A percentile compares a stretch with the other conserved stretches of the same genome.
phyloP scores from a whole-genome alignment of 2,329 filamentous ascomycete genomes.

The Diaporthe sp. region DNA sequence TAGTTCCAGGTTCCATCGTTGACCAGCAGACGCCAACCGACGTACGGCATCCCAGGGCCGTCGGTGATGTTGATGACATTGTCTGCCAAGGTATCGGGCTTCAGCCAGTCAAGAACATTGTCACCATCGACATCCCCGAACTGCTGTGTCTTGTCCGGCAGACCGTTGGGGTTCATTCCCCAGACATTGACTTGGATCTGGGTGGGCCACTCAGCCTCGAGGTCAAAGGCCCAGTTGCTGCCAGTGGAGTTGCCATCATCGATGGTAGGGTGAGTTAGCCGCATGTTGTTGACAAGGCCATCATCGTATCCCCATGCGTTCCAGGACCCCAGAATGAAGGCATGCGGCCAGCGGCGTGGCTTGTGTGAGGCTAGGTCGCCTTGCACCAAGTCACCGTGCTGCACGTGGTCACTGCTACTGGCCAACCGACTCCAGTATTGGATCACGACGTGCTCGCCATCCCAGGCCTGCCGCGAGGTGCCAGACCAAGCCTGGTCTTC shows the following conservation, averaged over 20 bases:
- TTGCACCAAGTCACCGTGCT: conserved; percentile 65
- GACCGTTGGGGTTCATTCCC: conserved; percentile 74
- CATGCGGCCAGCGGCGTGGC: conserved; percentile 69
- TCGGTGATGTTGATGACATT: conserved; percentile 69
- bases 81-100: conserved; percentile 66
- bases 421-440: conserved; percentile 73
- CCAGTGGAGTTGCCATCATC: conserved; percentile 48
- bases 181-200: conserved; percentile 74
- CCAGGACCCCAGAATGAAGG: conserved; percentile 72
- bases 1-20: conserved; percentile 68
- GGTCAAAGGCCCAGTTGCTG: conserved; percentile 68
- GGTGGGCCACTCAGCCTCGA: conserved; percentile 74
- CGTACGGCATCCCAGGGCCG: conserved; percentile 63
- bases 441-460: conserved; percentile 58
- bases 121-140: conserved; percentile 73
- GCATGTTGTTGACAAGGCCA: conserved; percentile 67
- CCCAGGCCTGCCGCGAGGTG: conserved; percentile 29
- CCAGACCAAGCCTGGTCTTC: conserved; percentile 69
- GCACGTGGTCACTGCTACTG: conserved; percentile 70
- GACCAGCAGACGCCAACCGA: conserved; percentile 66
- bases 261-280: conserved; percentile 47
- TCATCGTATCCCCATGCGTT: conserved; percentile 75
- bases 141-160: conserved; percentile 70
- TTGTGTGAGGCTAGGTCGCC: conserved; percentile 38
- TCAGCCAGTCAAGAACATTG: conserved; percentile 70